A percentile compares a stretch with the other conserved stretches of the same genome.
These are phyloP conservation scores for Anthracocystis setariae DNA, from an alignment of 1,284 basidiomycete species.

Conservation along the genomic window DNA sequence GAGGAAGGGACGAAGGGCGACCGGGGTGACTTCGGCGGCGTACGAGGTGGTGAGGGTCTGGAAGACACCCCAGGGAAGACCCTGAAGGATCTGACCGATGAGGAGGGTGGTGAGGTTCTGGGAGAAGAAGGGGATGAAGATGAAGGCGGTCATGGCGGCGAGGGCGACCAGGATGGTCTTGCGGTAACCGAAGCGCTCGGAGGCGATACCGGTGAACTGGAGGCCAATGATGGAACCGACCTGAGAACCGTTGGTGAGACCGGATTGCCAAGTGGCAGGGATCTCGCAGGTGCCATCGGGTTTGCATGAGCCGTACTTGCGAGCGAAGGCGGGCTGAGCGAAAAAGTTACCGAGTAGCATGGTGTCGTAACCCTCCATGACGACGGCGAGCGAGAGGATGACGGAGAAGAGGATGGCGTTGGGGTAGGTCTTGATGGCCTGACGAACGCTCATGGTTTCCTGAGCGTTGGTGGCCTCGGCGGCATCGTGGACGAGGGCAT, in stretches of 20 bases:
- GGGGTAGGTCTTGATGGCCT: constrained; percentile 69
- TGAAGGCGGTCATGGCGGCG: constrained; percentile 65
- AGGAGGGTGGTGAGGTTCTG: constrained; percentile 67
- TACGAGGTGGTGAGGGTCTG: constrained; percentile 71
- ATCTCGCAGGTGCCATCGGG: constrained; percentile 68
- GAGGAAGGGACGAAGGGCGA: constrained; percentile 70
- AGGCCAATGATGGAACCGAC: constrained; percentile 69
- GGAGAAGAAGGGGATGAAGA: constrained; percentile 69
- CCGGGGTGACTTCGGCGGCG: constrained; percentile 71
- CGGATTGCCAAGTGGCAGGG: constrained; percentile 70
- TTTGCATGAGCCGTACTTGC: constrained; percentile 62
- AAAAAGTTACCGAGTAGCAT: constrained; percentile 66
- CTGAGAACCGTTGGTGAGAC: constrained; percentile 51
- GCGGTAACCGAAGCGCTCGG: constrained; percentile 69
- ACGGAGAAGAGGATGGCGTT: constrained; percentile 70
- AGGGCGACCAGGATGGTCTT: constrained; percentile 64
- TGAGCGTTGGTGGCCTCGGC: constrained; percentile 64
- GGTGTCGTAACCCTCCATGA: constrained; percentile 70
- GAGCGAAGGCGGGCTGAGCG: constrained; percentile 67
- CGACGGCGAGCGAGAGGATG: constrained; percentile 69
- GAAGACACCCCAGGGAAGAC: constrained; percentile 70
- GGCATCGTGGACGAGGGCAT: constrained; percentile 67
- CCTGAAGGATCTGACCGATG: constrained; percentile 68
- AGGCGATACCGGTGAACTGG: constrained; percentile 67
- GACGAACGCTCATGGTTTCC: constrained; percentile 68